A percentile compares a stretch with the other conserved stretches of the same genome.
Conservation (phyloP, 495 filamentous ascomycete genomes). For the Pyrenula massariospora region DNA sequence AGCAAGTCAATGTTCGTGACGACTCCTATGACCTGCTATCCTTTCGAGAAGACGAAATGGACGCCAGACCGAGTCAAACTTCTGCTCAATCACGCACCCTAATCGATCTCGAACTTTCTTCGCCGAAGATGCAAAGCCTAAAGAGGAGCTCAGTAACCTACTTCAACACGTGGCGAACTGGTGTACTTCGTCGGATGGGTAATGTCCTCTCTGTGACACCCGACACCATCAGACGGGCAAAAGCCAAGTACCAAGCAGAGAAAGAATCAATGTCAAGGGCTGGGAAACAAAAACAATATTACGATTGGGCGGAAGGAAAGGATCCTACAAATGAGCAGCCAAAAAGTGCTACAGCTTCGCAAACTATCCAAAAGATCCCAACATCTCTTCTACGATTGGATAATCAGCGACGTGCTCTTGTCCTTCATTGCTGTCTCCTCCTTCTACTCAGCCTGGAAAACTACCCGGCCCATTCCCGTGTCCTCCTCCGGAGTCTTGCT, state of each 20-base stretch:
- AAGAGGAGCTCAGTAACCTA: not conserved
- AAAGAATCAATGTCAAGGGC: not conserved
- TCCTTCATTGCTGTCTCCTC: slow-evolving; percentile 31
- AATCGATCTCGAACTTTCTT: not conserved
- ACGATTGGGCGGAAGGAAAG: not conserved
- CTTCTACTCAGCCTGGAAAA: slow-evolving; percentile 46
- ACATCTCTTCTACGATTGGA: not conserved
- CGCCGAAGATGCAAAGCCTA: not conserved
- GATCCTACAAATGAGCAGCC: not conserved
- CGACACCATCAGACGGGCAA: not conserved
- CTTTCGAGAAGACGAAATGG: too few species aligned
- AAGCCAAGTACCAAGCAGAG: not conserved
- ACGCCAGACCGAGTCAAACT: not conserved
- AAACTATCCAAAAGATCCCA: not conserved
- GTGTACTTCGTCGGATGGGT: not conserved
- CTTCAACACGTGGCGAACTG: not conserved
- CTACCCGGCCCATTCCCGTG: slow-evolving; percentile 6
- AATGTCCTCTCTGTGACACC: not conserved
- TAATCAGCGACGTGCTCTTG: not conserved
- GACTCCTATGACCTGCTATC: not conserved
- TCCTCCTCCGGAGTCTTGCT: slow-evolving; percentile 6
- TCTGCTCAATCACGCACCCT: not conserved
- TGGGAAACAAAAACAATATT: not conserved
- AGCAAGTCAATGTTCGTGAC: not conserved
- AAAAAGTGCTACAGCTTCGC: not conserved